Percentiles rank a stretch among this genome's conserved stretches.
These are phyloP conservation scores for Parafenestella ontariensis DNA, from an alignment of 2,329 filamentous ascomycete genomes.

Conservation along the genomic window DNA sequence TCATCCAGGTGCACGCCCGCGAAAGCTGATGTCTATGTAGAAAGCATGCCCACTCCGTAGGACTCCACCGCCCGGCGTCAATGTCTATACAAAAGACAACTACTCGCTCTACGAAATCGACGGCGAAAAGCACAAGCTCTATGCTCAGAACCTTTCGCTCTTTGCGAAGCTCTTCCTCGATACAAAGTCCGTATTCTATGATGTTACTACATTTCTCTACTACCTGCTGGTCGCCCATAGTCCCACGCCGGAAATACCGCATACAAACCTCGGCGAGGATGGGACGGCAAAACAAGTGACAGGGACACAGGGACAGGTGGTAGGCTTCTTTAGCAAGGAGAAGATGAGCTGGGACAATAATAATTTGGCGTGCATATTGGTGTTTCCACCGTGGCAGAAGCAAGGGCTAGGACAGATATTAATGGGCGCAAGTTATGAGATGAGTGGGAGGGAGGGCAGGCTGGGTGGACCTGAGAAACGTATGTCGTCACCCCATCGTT, in stretches of 20 bases:
- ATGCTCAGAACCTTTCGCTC: slow-evolving; percentile 92
- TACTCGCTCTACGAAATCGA: slow-evolving; percentile 94
- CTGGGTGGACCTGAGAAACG: slow-evolving; percentile 92
- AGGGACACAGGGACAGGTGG: slow-evolving; percentile 61
- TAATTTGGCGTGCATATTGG: slow-evolving; percentile 93
- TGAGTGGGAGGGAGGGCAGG: slow-evolving; percentile 81
- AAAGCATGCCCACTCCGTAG: slow-evolving; percentile 54
- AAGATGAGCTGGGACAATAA: slow-evolving; percentile 99
- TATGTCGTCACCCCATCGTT: slow-evolving; percentile 24
- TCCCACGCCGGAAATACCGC: slow-evolving; percentile 48
- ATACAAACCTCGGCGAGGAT: slow-evolving; percentile 32
- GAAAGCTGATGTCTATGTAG: slow-evolving; percentile 26
- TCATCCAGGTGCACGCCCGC: neutral
- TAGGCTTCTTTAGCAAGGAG: slow-evolving; percentile 99
- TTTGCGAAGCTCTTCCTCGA: slow-evolving; percentile 98
- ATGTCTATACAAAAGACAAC: slow-evolving; percentile 79
- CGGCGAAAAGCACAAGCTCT: slow-evolving; percentile 84
- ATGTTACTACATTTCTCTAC: slow-evolving; percentile 92
- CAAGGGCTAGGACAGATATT: slow-evolving; percentile 86
- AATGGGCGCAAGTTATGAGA: slow-evolving; percentile 93
- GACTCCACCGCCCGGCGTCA: slow-evolving; percentile 67
- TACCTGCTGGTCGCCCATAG: slow-evolving; percentile 84
- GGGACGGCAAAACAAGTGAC: neutral
- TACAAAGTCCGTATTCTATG: slow-evolving; percentile 98
- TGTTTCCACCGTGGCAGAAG: slow-evolving; percentile 95